These are phyloP conservation scores for Penicillium thymicola DNA, from an alignment of 2,329 filamentous ascomycete species.

Conservation along the genomic window DNA sequence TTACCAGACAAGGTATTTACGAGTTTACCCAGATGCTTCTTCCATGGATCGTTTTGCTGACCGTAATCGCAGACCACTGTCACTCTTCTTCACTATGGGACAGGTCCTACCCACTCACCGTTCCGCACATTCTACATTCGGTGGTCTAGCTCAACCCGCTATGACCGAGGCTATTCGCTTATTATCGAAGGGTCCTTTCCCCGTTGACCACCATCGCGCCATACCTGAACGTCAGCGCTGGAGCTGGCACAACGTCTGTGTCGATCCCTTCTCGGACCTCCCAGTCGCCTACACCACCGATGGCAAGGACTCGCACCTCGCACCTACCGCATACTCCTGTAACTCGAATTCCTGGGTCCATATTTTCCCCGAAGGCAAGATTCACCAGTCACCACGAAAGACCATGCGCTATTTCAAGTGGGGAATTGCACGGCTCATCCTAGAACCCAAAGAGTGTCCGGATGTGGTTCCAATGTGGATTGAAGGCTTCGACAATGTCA, in stretches of 20 bases:
- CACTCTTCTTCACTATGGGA: conserved; percentile 80
- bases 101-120: conserved; percentile 91
- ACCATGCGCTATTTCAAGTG: conserved; percentile 97
- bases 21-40: not conserved
- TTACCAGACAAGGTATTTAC: conserved; percentile 73
- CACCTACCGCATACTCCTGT: conserved; percentile 67
- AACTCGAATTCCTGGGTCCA: conserved; percentile 84
- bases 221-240: conserved; percentile 34
- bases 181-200: conserved; percentile 65
- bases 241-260: conserved; percentile 42
- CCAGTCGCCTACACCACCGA: conserved; percentile 41
- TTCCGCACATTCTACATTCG: conserved; percentile 69
- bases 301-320: conserved; percentile 53
- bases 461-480: conserved; percentile 93
- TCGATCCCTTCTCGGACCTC: conserved; percentile 48
- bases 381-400: conserved; percentile 77
- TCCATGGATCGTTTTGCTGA: conserved; percentile 1
- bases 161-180: conserved; percentile 81
- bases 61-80: conserved; percentile 53
- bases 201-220: conserved; percentile 46
- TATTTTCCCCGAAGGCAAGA: conserved; percentile 91
- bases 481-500: conserved; percentile 81
- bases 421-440: conserved; percentile 86
- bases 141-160: conserved; percentile 86
- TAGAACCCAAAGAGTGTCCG: conserved; percentile 82